These are phyloP conservation scores for Pythium grandisporangium DNA, from an alignment of 352 stramenopile species.

Conservation along the genomic window DNA sequence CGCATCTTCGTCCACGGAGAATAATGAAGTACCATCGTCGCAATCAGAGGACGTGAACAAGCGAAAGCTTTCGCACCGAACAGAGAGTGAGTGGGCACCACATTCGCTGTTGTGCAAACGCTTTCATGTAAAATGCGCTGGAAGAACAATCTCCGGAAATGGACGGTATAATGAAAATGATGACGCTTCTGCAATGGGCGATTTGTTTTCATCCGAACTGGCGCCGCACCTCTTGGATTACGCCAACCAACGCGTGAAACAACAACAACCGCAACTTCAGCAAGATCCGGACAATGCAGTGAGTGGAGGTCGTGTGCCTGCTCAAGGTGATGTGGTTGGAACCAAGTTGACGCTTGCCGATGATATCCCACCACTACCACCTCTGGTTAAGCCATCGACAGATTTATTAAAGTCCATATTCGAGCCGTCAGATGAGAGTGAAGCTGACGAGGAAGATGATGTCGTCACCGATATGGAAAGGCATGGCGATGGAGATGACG, in stretches of 20 bases:
- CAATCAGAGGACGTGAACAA: slow-evolving; percentile 10
- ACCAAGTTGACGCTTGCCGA: slow-evolving; percentile 5
- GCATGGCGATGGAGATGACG: slow-evolving; percentile 10
- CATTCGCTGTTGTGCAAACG: slow-evolving; percentile 73
- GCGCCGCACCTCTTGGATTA: slow-evolving; percentile 62
- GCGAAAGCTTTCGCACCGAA: slow-evolving; percentile 36
- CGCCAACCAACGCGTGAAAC: too few relatives aligned
- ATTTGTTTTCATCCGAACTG: slow-evolving; percentile 67
- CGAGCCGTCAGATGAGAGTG: slow-evolving; percentile 59
- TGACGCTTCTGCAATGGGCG: slow-evolving; percentile 17
- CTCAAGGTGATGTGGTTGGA: too few relatives aligned
- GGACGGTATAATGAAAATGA: slow-evolving; percentile 12
- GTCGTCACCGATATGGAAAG: slow-evolving; percentile 19
- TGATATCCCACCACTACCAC: slow-evolving; percentile 27
- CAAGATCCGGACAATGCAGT: too few relatives aligned
- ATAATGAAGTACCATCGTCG: background rate
- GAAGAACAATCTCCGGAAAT: slow-evolving; percentile 18
- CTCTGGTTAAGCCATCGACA: slow-evolving; percentile 25
- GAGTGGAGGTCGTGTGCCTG: too few relatives aligned
- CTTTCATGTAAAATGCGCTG: slow-evolving; percentile 61
- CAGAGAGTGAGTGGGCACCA: slow-evolving; percentile 48
- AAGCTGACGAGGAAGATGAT: slow-evolving; percentile 19
- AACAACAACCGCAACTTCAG: too few relatives aligned
- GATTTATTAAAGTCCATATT: slow-evolving; percentile 78
- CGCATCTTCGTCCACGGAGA: slow-evolving; percentile 12